These are phyloP conservation scores for Tinospora cordifolia DNA, from an alignment of 164 flowering plant species.

Conservation along the genomic window DNA sequence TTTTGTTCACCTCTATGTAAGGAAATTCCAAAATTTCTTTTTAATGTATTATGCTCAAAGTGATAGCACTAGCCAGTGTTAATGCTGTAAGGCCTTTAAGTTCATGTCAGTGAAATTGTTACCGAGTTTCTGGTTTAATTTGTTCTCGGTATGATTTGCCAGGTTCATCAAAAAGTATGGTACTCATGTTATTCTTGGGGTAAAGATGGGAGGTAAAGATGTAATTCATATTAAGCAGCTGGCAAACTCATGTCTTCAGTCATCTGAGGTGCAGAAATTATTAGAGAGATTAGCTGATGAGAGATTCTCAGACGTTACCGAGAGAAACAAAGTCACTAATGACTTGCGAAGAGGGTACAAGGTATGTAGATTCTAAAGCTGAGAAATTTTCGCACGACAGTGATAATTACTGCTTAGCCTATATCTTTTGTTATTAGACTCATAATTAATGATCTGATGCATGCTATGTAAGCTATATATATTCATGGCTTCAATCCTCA, in stretches of 20 bases:
- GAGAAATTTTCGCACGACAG: background rate
- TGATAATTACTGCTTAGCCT: background rate
- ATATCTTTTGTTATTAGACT: background rate
- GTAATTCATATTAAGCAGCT: conserved; percentile 70
- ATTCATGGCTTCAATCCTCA: background rate
- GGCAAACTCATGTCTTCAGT: conserved; percentile 46
- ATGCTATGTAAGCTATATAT: background rate
- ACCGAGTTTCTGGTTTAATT: conserved; percentile 1
- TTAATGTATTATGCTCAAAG: background rate
- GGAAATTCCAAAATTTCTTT: background rate
- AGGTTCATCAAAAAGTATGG: conserved; percentile 88
- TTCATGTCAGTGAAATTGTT: background rate
- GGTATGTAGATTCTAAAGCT: conserved; percentile 32
- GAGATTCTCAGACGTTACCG: conserved; percentile 43
- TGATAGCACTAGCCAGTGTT: background rate
- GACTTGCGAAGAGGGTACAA: conserved; percentile 34
- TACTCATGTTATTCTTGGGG: conserved; percentile 76
- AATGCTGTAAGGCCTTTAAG: background rate
- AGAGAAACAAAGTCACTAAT: conserved; percentile 19
- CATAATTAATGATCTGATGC: background rate
- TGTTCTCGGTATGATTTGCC: conserved; percentile 15
- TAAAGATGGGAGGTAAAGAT: conserved; percentile 94
- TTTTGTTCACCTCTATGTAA: background rate
- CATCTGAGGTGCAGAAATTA: conserved; percentile 57
- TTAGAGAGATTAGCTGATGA: conserved; percentile 67